A percentile compares a stretch with the other conserved stretches of the same genome.
Evolutionary conservation across 768 basidiomycete species (phyloP).

Genomic region (Leccinellum rugosiceps): DNA sequence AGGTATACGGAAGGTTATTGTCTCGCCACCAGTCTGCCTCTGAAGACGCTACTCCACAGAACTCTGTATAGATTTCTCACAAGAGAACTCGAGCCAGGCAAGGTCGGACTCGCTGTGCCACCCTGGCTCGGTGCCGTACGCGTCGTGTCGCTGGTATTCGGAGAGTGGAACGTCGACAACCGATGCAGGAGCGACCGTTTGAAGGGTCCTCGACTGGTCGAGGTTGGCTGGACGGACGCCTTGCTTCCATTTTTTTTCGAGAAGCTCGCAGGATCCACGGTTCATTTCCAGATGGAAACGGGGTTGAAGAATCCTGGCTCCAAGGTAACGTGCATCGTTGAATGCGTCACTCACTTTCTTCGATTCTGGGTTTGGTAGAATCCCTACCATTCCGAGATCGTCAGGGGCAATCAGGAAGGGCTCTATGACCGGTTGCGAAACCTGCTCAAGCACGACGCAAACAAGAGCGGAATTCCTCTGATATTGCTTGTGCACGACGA

Average conservation of each 20-base stretch:
- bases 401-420: slow-evolving; percentile 7
- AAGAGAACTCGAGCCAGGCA: slow-evolving; percentile 19
- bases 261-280: slow-evolving; percentile 7
- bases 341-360: not conserved
- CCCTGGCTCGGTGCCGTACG: slow-evolving; percentile 33
- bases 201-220: slow-evolving; percentile 33
- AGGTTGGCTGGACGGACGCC: slow-evolving; percentile 44
- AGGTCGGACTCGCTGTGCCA: slow-evolving; percentile 30
- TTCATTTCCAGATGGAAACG: slow-evolving; percentile 20
- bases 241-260: slow-evolving; percentile 26
- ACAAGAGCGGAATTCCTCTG: slow-evolving; percentile 30
- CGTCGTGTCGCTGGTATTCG: slow-evolving; percentile 38
- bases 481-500: slow-evolving; percentile 48
- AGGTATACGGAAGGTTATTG: slow-evolving; percentile 17
- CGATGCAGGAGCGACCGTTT: slow-evolving; percentile 30
- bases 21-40: not conserved
- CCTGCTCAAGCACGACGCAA: slow-evolving; percentile 19
- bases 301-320: slow-evolving; percentile 9
- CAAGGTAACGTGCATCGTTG: slow-evolving; percentile 14
- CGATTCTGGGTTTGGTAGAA: slow-evolving; percentile 6
- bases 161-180: slow-evolving; percentile 33
- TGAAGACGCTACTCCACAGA: slow-evolving; percentile 20
- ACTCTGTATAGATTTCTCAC: slow-evolving; percentile 32
- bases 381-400: slow-evolving; percentile 18
- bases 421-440: slow-evolving; percentile 16